phyloP scores from a whole-genome alignment of 768 basidiomycete genomes.

The Russula vinacea region DNA sequence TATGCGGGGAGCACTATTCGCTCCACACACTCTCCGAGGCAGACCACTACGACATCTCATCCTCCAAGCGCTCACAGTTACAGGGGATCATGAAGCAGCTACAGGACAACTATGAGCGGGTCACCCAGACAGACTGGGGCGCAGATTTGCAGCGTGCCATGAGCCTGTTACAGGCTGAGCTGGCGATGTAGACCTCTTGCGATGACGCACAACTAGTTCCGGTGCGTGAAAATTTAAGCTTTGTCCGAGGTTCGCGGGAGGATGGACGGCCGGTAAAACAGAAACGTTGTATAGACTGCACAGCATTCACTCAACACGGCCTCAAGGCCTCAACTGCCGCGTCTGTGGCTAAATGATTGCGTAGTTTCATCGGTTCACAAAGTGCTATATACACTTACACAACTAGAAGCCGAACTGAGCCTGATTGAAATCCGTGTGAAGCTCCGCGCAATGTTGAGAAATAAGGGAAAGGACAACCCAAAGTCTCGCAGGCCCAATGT shows the following conservation, averaged over 20 bases:
- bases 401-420: too few species aligned
- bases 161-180: conserved; percentile 1
- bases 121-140: conserved; percentile 9
- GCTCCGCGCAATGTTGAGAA: too few species aligned
- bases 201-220: too few species aligned
- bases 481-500: too few species aligned
- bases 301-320: background rate
- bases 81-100: background rate
- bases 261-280: background rate
- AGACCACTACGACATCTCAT: background rate
- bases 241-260: background rate
- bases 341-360: too few species aligned
- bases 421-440: too few species aligned
- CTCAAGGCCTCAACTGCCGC: background rate
- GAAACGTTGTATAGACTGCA: too few species aligned
- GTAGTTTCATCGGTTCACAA: conserved; percentile 30
- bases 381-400: too few species aligned
- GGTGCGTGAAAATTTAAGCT: background rate
- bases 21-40: conserved; percentile 16
- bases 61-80: background rate
- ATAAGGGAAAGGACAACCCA: too few species aligned
- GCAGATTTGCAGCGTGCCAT: conserved; percentile 12
- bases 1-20: conserved; percentile 34
- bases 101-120: conserved; percentile 20
- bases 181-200: background rate